Base-by-base conservation (phyloP, 106 monocot species). In the Platanthera zijinensis region DNA sequence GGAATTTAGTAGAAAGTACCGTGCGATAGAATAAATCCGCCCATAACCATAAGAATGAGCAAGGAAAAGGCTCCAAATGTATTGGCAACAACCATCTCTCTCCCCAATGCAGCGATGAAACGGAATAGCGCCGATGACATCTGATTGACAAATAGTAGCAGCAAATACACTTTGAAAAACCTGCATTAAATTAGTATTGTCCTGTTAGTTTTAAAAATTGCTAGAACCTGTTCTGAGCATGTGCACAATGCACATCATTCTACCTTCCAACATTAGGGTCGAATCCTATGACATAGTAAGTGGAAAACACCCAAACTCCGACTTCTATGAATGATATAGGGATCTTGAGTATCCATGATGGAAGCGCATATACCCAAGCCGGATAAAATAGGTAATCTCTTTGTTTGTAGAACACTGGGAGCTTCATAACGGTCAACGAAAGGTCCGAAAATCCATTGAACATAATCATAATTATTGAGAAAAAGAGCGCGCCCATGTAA, bases 101-200 rank as follows among this genome's bases (percentile, higher is more conserved):
- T 85, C 3, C 88, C 88, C 3, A 87, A 14, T 49, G 85, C 83
- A 45, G 71, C 90, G 48, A 94, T 77, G 68, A 91, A 80, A 5
- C 94, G 81, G 74, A 94, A 94, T 15, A 94, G 80, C 7, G 75
- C 75, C 28, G 81, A 81, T 68, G 94, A 85, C 87, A 89, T 89
- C 78, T 94, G 94, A 79, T 82, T 94, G 70, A 85, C 9, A n/a
- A 66, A 5, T 57, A 94, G 46, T 0, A 89, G 81, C 52, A 87
- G 12, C 21, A 91, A 50, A 70, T 85, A 94, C 52, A 91, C 91
- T 76, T 87, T 92, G 30, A 95, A 86, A 17, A 92, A 50, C 82
- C 90, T 90, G 82, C 45, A 64, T 15, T 14, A 13, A 48, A 48
- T 22, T 67, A 11, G 59, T 61, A n/a, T 67, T 13, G 22, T 39